phyloP scores from a whole-genome alignment of 805 yeast species.

The Nakazawaea laoshanensis region DNA sequence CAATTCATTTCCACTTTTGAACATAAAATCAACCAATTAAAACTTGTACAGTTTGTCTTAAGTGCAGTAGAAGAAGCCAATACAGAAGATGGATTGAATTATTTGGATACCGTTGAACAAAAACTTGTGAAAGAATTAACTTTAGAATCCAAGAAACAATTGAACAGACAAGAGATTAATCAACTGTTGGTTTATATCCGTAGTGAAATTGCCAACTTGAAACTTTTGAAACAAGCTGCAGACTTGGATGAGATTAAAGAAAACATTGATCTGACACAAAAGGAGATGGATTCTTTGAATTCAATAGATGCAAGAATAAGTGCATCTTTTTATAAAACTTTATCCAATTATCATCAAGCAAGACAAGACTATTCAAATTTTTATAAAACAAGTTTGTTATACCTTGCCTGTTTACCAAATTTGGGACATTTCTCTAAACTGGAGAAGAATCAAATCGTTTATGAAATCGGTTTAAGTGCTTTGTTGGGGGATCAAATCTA shows the following conservation, averaged over 20 bases:
- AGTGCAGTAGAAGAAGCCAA: slow-evolving; percentile 35
- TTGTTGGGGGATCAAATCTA: slow-evolving; percentile 85
- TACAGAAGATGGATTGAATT: slow-evolving; percentile 41
- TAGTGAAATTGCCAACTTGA: slow-evolving; percentile 68
- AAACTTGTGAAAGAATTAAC: slow-evolving; percentile 30
- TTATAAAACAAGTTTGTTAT: slow-evolving; percentile 75
- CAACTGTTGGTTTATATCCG: slow-evolving; percentile 52
- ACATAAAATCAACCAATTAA: slow-evolving; percentile 69
- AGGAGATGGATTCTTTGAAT: slow-evolving; percentile 48
- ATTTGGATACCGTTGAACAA: slow-evolving; percentile 33
- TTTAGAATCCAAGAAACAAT: slow-evolving; percentile 21
- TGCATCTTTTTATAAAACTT: slow-evolving; percentile 77
- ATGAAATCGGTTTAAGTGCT: slow-evolving; percentile 80
- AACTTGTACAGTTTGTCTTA: slow-evolving; percentile 68
- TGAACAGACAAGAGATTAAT: slow-evolving; percentile 22
- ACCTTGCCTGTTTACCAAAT: slow-evolving; percentile 57
- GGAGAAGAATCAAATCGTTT: slow-evolving; percentile 32
- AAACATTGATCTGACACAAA: slow-evolving; percentile 52
- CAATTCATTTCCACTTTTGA: slow-evolving; percentile 62
- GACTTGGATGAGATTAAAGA: slow-evolving; percentile 51
- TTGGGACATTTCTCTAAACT: slow-evolving; percentile 14
- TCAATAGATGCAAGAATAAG: slow-evolving; percentile 56
- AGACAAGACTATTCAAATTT: slow-evolving; percentile 73
- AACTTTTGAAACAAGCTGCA: slow-evolving; percentile 30
- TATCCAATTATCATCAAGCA: slow-evolving; percentile 65